Evolutionary conservation across 148 eudicot species (phyloP).

Genomic region (Cornus kousa): DNA sequence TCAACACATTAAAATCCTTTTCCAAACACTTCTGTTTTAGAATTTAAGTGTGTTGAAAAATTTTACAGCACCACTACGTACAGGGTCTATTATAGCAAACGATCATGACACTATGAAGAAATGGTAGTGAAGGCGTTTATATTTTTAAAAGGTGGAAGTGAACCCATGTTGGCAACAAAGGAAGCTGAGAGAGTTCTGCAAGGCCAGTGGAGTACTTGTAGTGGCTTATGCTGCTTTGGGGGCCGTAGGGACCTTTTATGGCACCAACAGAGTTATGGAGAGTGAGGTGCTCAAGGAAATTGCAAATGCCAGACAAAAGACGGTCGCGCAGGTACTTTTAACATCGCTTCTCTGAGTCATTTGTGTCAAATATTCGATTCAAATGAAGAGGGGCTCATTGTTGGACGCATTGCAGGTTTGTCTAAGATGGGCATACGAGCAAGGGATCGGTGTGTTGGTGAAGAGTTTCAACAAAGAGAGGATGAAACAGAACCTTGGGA

Average conservation of each 20-base stretch:
- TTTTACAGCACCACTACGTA: no score
- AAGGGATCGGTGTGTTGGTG: conserved; percentile 42
- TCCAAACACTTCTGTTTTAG: no score
- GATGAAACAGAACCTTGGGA: conserved; percentile 50
- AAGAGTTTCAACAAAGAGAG: conserved; percentile 61
- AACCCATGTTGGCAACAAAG: conserved; percentile 68
- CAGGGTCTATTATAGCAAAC: no score
- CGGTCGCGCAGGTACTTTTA: conserved; percentile 50
- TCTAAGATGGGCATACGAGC: conserved; percentile 55
- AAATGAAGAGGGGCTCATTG: not conserved
- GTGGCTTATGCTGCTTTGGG: conserved; percentile 54
- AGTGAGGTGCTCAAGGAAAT: conserved; percentile 43
- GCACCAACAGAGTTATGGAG: conserved; percentile 47
- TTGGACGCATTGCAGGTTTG: conserved; percentile 30
- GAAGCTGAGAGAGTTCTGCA: conserved; percentile 58
- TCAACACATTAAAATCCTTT: no score
- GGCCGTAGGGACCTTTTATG: conserved; percentile 34
- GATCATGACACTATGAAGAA: not conserved
- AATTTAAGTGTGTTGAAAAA: no score
- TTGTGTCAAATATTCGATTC: not conserved
- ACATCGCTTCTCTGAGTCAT: not conserved
- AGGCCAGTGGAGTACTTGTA: conserved; percentile 40
- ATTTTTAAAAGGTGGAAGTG: conserved; percentile 53
- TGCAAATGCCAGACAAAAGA: conserved; percentile 48
- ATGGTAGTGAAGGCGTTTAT: conserved; percentile 1